These are phyloP conservation scores for Pulveroboletus sp. DNA, from an alignment of 768 basidiomycete species.

Conservation along the genomic window DNA sequence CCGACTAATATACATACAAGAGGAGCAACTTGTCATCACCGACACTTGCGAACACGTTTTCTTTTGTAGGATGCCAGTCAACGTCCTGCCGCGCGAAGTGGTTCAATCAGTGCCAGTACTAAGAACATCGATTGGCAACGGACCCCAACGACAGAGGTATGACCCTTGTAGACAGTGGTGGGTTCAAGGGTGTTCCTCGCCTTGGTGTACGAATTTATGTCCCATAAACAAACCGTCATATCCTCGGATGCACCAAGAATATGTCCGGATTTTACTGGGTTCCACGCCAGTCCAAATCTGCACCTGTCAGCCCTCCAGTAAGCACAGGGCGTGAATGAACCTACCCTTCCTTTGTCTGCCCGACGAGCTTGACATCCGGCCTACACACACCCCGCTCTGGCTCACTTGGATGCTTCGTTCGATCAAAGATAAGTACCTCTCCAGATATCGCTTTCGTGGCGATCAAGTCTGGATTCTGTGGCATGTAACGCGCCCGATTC, in stretches of 20 bases:
- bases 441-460: conserved; percentile 92
- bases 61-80: conserved; percentile 85
- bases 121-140: conserved; percentile 23
- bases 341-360: conserved; percentile 91
- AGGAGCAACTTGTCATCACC: conserved; percentile 94
- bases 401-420: conserved; percentile 94
- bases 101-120: neutral
- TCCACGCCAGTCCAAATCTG: conserved; percentile 95
- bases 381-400: conserved; percentile 81
- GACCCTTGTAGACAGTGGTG: conserved; percentile 76
- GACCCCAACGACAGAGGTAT: conserved; percentile 89
- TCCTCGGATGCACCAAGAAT: conserved; percentile 93
- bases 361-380: conserved; percentile 87
- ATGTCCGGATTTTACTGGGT: conserved; percentile 73
- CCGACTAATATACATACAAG: conserved; percentile 53
- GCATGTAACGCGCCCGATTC: conserved; percentile 98
- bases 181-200: conserved; percentile 79
- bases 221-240: conserved; percentile 96
- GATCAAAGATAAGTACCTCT: conserved; percentile 91
- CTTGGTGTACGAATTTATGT: conserved; percentile 84
- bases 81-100: conserved; percentile 62
- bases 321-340: conserved; percentile 25
- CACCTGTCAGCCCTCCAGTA: conserved; percentile 4
- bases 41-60: conserved; percentile 87
- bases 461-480: conserved; percentile 95